These are phyloP conservation scores for Eutypa lata DNA, from an alignment of 2,329 filamentous ascomycete species.

Conservation along the genomic window DNA sequence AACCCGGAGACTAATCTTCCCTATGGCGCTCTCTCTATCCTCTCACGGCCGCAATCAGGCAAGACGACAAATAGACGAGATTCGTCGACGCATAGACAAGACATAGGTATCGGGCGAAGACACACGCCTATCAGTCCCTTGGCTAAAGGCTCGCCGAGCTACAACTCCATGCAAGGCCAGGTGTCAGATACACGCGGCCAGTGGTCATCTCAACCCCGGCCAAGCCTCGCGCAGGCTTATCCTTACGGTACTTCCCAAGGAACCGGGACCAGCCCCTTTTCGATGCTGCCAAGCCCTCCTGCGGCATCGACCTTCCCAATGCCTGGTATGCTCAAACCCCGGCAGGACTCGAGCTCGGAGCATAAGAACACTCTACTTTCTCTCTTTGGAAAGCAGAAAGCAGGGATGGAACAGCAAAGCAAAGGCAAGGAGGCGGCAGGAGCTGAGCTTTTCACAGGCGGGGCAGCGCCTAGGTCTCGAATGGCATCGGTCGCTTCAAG, in stretches of 20 bases:
- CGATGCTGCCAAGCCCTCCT: slow-evolving; percentile 23
- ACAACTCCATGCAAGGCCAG: slow-evolving; percentile 13
- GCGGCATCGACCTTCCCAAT: slow-evolving; percentile 24
- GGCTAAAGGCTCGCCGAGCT: slow-evolving; percentile 16
- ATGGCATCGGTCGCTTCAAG: slow-evolving; percentile 44
- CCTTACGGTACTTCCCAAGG: slow-evolving; percentile 17
- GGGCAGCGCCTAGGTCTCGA: slow-evolving; percentile 31
- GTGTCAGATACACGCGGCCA: slow-evolving; percentile 14
- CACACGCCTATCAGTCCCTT: slow-evolving; percentile 10
- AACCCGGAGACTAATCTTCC: slow-evolving; percentile 37
- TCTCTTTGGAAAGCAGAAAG: slow-evolving; percentile 54
- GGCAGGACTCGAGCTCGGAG: slow-evolving; percentile 35
- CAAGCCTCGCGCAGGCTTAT: slow-evolving; percentile 15
- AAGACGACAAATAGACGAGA: slow-evolving; percentile 15
- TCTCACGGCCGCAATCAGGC: slow-evolving; percentile 30
- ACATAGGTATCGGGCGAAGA: neutral
- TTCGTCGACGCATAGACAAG: slow-evolving; percentile 3
- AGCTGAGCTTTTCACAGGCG: slow-evolving; percentile 18
- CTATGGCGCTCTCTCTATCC: slow-evolving; percentile 36
- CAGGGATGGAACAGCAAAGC: slow-evolving; percentile 22
- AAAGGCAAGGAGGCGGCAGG: slow-evolving; percentile 29
- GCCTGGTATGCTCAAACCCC: slow-evolving; percentile 26
- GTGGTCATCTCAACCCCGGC: slow-evolving; percentile 12
- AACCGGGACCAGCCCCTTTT: slow-evolving; percentile 19
- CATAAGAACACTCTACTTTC: slow-evolving; percentile 53